Evolutionary conservation across 768 basidiomycete species (phyloP).

Genomic region (Tylopilus felleus): DNA sequence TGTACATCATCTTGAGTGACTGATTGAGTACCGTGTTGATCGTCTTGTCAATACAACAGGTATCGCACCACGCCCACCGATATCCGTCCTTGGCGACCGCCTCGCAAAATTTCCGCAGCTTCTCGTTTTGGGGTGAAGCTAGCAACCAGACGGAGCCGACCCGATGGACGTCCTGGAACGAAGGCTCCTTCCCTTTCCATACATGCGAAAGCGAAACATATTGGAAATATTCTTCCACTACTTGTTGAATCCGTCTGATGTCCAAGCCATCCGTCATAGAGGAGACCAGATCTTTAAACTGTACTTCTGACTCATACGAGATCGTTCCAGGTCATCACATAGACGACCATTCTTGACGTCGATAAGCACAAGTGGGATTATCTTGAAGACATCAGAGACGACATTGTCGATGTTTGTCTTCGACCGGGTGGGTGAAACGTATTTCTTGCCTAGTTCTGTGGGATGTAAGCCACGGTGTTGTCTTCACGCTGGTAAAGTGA

Average conservation of each 20-base stretch:
- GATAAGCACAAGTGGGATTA: background rate
- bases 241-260: background rate
- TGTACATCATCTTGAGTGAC: slow-evolving; percentile 14
- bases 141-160: slow-evolving; percentile 5
- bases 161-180: slow-evolving; percentile 7
- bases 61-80: slow-evolving; percentile 15
- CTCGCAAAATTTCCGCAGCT: slow-evolving; percentile 10
- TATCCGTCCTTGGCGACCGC: slow-evolving; percentile 3
- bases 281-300: slow-evolving; percentile 5
- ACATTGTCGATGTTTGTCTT: background rate
- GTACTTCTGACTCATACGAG: background rate
- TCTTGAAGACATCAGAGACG: background rate
- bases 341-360: slow-evolving; percentile 1
- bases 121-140: background rate
- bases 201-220: slow-evolving; percentile 15
- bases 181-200: slow-evolving; percentile 12
- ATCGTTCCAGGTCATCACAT: background rate
- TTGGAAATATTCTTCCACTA: slow-evolving; percentile 4
- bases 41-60: slow-evolving; percentile 14
- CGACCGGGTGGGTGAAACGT: too few relatives aligned
- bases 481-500: too few relatives aligned
- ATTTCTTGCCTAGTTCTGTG: background rate
- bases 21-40: slow-evolving; percentile 1
- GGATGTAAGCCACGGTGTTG: background rate
- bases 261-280: slow-evolving; percentile 8